Conservation (phyloP, 2,329 filamentous ascomycete genomes). For the Aspergillus sp. region DNA sequence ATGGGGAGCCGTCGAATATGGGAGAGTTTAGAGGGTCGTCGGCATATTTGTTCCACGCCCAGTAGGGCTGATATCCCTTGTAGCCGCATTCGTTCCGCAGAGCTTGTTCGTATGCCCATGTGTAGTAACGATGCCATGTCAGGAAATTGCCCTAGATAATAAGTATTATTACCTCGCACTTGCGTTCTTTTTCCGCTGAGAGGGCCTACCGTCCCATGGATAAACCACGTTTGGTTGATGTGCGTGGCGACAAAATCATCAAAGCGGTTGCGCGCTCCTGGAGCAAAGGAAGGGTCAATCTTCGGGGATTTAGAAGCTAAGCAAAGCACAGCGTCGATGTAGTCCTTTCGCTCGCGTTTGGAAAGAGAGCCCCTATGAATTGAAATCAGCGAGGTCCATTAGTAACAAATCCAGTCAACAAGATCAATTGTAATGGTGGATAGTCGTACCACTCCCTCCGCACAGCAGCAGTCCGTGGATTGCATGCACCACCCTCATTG, state of each 20-base stretch:
- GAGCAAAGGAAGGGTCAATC: conserved; percentile 26
- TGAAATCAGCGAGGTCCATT: neutral
- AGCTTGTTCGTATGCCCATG: conserved; percentile 43
- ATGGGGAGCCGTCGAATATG: conserved; percentile 35
- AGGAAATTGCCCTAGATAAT: conserved; percentile 32
- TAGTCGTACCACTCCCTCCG: conserved; percentile 17
- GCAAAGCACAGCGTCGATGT: conserved; percentile 48
- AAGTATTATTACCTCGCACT: neutral
- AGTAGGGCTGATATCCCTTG: conserved; percentile 43
- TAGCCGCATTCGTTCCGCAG: conserved; percentile 46
- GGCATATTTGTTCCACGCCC: conserved; percentile 36
- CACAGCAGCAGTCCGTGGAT: conserved; percentile 9
- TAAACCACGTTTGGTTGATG: conserved; percentile 46
- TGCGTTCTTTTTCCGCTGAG: conserved; percentile 16
- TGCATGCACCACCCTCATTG: conserved; percentile 7
- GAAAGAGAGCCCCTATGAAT: conserved; percentile 3
- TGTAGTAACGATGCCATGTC: conserved; percentile 46
- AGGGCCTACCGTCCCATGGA: conserved; percentile 41
- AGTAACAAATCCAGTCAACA: neutral
- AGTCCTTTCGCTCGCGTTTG: conserved; percentile 22
- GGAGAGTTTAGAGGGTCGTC: conserved; percentile 27
- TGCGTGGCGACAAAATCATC: conserved; percentile 53
- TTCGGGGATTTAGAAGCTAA: conserved; percentile 19
- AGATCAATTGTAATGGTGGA: neutral
- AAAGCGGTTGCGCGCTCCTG: conserved; percentile 47